phyloP scores from a whole-genome alignment of 2,329 filamentous ascomycete genomes.

The Seiridium cupressi region DNA sequence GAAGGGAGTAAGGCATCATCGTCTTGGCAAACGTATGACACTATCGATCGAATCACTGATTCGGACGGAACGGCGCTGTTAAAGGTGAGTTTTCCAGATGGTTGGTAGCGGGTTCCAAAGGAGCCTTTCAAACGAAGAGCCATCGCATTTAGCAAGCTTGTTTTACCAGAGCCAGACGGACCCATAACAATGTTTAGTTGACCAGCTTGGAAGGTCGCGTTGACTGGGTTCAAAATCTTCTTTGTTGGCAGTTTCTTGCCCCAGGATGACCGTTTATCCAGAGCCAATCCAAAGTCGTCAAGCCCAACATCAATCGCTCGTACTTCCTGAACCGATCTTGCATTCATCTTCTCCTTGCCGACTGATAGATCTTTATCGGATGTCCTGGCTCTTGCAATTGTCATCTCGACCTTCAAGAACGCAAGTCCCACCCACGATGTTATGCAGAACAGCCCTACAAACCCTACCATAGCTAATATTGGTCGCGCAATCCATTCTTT shows the following conservation, averaged over 20 bases:
- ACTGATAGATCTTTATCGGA: conserved; percentile 62
- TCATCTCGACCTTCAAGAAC: conserved; percentile 67
- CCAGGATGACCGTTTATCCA: conserved; percentile 58
- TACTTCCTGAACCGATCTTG: conserved; percentile 48
- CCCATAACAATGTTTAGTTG: conserved; percentile 77
- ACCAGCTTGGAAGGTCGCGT: conserved; percentile 65
- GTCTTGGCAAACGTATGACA: conserved; percentile 76
- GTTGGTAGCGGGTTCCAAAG: conserved; percentile 58
- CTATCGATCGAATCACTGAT: conserved; percentile 68
- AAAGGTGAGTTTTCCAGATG: conserved; percentile 64
- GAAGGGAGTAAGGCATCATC: conserved; percentile 74
- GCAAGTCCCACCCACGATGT: conserved; percentile 61
- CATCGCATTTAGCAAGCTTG: conserved; percentile 71
- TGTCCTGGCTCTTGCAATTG: conserved; percentile 61
- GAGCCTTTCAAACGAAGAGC: conserved; percentile 64
- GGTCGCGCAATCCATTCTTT: conserved; percentile 65
- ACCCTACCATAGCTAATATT: conserved; percentile 61
- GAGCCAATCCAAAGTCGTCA: conserved; percentile 59
- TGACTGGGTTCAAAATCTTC: conserved; percentile 66
- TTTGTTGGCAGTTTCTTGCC: conserved; percentile 53
- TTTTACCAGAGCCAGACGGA: conserved; percentile 75
- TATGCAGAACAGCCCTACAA: conserved; percentile 61
- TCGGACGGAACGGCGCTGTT: conserved; percentile 68
- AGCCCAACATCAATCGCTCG: conserved; percentile 65
- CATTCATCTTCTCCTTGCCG: conserved; percentile 68